Evolutionary conservation across 306 rosid species (phyloP).

Genomic region (Dicorynia guianensis): DNA sequence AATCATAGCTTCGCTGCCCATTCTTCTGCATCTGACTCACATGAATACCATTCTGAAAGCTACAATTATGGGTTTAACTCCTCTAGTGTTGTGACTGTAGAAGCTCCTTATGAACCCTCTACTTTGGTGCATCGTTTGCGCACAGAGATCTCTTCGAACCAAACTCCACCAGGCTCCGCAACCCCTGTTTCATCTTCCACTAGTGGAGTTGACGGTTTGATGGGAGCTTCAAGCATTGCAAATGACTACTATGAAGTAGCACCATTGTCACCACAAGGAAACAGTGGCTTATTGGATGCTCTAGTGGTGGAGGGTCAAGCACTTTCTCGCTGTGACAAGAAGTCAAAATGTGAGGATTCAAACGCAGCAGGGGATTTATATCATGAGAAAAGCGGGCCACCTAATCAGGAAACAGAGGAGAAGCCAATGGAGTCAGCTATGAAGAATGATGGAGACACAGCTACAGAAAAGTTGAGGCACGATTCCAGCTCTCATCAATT

Average conservation of each 20-base stretch:
- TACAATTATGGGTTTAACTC: conserved; percentile 38
- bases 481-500: conserved; percentile 51
- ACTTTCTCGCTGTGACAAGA: conserved; percentile 42
- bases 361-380: conserved; percentile 21
- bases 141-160: conserved; percentile 68
- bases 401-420: conserved; percentile 39
- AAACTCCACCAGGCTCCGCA: conserved; percentile 45
- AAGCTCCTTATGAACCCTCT: conserved; percentile 44
- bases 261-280: conserved; percentile 32
- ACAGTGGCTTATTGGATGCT: conserved; percentile 70
- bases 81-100: conserved; percentile 26
- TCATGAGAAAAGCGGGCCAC: conserved; percentile 43
- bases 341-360: conserved; percentile 41
- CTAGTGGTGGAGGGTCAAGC: conserved; percentile 54
- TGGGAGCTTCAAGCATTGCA: conserved; percentile 43
- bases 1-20: conserved; percentile 42
- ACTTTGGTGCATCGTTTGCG: conserved; percentile 25
- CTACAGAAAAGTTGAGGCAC: conserved; percentile 48
- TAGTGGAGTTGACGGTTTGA: conserved; percentile 51
- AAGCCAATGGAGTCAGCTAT: conserved; percentile 40
- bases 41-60: conserved; percentile 36
- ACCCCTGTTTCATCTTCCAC: conserved; percentile 60
- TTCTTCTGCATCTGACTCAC: conserved; percentile 30
- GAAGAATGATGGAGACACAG: conserved; percentile 38
- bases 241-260: conserved; percentile 39